Conservation (phyloP, 352 stramenopile species). For the Phytophthora uliginosa region DNA sequence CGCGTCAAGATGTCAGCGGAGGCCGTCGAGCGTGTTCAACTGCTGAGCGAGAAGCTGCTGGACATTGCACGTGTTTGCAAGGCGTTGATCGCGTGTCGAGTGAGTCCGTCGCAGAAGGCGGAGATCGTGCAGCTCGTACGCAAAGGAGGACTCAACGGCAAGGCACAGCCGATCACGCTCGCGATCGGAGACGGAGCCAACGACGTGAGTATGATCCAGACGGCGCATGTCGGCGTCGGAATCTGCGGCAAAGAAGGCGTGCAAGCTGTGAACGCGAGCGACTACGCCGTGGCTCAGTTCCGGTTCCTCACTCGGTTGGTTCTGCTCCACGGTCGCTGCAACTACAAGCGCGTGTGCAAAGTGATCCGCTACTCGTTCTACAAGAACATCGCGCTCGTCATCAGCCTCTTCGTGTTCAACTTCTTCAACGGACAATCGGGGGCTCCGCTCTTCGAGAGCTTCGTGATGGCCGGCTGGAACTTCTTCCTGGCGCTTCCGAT, state of each 20-base stretch:
- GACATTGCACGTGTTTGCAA: conserved; percentile 69
- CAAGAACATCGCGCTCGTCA: conserved; percentile 98
- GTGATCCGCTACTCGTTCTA: conserved; percentile 99
- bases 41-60: conserved; percentile 59
- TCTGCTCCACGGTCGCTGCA: conserved; percentile 97
- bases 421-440: conserved; percentile 95
- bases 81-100: conserved; percentile 85
- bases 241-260: conserved; percentile 98
- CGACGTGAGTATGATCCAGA: conserved; percentile 99
- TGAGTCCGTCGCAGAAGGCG: conserved; percentile 88
- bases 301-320: conserved; percentile 94
- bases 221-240: conserved; percentile 97
- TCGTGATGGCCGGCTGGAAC: conserved; percentile 82
- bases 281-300: conserved; percentile 97
- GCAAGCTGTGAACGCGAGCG: conserved; percentile 97
- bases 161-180: conserved; percentile 86
- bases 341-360: conserved; percentile 96
- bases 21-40: conserved; percentile 30
- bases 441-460: conserved; percentile 81
- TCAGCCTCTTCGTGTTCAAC: conserved; percentile 93
- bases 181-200: conserved; percentile 99
- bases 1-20: conserved; percentile 49
- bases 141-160: conserved; percentile 32
- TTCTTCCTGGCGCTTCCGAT: conserved; percentile 95
- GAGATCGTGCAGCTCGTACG: conserved; percentile 81